These are phyloP conservation scores for Phytophthora kernoviae DNA, from an alignment of 352 stramenopile species.

Conservation along the genomic window DNA sequence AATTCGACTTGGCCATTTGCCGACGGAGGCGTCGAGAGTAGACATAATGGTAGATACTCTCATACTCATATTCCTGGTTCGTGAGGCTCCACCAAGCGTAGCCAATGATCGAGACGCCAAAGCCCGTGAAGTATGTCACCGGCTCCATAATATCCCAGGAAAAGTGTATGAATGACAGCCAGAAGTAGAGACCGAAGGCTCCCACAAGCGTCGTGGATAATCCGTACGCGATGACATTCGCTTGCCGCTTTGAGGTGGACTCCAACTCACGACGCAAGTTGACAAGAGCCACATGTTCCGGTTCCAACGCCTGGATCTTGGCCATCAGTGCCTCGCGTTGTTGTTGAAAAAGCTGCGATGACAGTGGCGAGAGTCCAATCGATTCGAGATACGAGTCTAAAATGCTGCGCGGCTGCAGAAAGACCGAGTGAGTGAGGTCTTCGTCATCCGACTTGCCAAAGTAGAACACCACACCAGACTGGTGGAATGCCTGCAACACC, in stretches of 20 bases:
- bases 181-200: slow-evolving; percentile 87
- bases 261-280: slow-evolving; percentile 74
- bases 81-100: slow-evolving; percentile 88
- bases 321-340: slow-evolving; percentile 63
- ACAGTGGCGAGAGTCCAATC: slow-evolving; percentile 72
- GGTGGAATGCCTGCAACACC: slow-evolving; percentile 78
- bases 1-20: slow-evolving; percentile 60
- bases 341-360: slow-evolving; percentile 68
- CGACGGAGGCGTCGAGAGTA: slow-evolving; percentile 68
- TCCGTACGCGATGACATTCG: slow-evolving; percentile 57
- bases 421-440: slow-evolving; percentile 75
- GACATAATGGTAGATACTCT: slow-evolving; percentile 88
- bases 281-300: slow-evolving; percentile 66
- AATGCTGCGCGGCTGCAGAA: slow-evolving; percentile 80
- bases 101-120: slow-evolving; percentile 74
- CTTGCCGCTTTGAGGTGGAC: slow-evolving; percentile 58
- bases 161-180: slow-evolving; percentile 89
- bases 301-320: slow-evolving; percentile 75
- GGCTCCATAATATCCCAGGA: slow-evolving; percentile 92
- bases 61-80: slow-evolving; percentile 89
- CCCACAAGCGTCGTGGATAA: slow-evolving; percentile 71
- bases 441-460: slow-evolving; percentile 80
- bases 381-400: slow-evolving; percentile 81
- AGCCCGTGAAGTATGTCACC: slow-evolving; percentile 90
- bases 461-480: slow-evolving; percentile 79